Base-by-base conservation (phyloP, 345 rosid genomes). In the Euclidium syriacum region DNA sequence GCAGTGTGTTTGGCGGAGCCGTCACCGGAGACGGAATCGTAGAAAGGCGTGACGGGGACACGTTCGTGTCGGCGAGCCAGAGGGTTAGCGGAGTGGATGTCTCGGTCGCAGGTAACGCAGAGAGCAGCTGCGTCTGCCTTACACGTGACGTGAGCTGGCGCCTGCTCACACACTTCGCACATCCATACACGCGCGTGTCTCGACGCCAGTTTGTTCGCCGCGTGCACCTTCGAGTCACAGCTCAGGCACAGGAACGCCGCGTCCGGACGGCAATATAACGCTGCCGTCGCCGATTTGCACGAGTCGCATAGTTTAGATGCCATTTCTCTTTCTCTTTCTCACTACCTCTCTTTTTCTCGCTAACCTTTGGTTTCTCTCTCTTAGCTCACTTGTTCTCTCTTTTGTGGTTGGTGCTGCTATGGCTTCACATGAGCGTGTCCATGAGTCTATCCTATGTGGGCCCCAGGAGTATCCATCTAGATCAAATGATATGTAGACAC, bases 101-200 rank as follows among this genome's bases (percentile, higher is more conserved):
- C 97, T 0, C 83, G 89, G 85, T 95, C 99, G 62, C 99, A 95
- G 54, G 91, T 73, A 75, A 81, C 69, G 77, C 99, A 95, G 50
- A 95, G 89, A 10, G 99, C 86, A n/a, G 99, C 99, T 0, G 99
- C 97, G 64, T 95, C 99, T 1, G 97, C 99, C 70, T 86, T 86
- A 81, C 99, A 95, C 48, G 96, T 95, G 70, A 95, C 92, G 67
- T 87, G 82, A 2, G 99, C 97, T 0, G 99, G 99, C 0, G 95
- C 95, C 63, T 95, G 99, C 81, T 95, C 99, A 52, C 99, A 95
- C n/a, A 94, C 99, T 65, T 84, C 92, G 58, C 99, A 94, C 8
- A 94, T 47, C 82, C 85, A 79, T 11, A 90, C 97, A 14, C 99
- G 96, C 27, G 89, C 90, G 85, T 94, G 99, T 56, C 96, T 84